These are phyloP conservation scores for Trebouxia sp. DNA, from an alignment of 139 green algal species.

Conservation along the genomic window DNA sequence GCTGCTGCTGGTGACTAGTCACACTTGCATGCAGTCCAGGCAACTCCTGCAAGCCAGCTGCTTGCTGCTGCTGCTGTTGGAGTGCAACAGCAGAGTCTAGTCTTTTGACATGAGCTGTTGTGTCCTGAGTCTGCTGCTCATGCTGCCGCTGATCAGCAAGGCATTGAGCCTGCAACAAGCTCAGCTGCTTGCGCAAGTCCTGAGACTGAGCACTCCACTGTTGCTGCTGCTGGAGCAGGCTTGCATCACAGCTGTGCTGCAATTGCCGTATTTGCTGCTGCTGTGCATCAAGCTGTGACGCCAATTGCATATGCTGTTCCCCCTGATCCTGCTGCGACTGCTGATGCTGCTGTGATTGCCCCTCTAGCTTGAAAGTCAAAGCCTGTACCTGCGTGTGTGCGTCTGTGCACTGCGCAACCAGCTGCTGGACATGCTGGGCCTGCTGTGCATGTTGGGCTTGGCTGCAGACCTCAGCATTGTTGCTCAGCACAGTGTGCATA, in stretches of 20 bases:
- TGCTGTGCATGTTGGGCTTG: slow-evolving; percentile 6
- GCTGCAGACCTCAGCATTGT: neutral
- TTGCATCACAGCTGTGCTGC: too few relatives aligned
- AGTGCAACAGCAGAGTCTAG: neutral
- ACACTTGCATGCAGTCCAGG: too few relatives aligned
- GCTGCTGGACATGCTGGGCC: neutral
- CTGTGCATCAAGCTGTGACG: neutral
- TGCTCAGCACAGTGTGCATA: neutral
- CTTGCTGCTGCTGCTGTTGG: neutral
- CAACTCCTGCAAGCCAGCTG: too few relatives aligned
- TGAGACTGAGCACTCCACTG: too few relatives aligned
- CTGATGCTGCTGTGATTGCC: neutral
- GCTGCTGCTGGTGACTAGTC: slow-evolving; percentile 19
- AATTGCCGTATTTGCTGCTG: too few relatives aligned
- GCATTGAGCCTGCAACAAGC: too few relatives aligned
- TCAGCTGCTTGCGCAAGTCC: too few relatives aligned
- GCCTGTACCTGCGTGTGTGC: neutral
- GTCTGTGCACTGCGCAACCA: neutral
- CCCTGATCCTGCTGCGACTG: neutral
- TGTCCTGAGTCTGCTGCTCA: too few relatives aligned
- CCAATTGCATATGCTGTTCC: neutral
- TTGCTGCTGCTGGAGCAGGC: too few relatives aligned
- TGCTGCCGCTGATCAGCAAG: too few relatives aligned
- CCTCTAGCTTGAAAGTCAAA: neutral
- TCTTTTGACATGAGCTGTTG: too few relatives aligned